Percentiles rank a stretch among this genome's conserved stretches.
Conservation (phyloP, 768 basidiomycete species). For the Kwoniella botswanensis region DNA sequence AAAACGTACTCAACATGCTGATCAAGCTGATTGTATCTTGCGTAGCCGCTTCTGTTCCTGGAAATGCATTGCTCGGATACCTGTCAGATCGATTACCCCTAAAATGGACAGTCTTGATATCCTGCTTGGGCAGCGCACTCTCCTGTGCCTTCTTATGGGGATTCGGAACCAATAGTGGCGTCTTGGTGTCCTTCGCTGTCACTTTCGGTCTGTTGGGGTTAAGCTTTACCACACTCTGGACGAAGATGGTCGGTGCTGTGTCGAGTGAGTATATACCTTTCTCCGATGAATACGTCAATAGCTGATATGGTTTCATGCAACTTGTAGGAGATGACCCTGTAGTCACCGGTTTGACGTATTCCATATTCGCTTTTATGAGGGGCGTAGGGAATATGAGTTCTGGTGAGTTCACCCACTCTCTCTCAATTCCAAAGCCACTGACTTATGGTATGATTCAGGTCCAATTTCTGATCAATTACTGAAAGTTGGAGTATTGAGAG, state of each 20-base stretch:
- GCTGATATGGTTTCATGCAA: conserved; percentile 1
- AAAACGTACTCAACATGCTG: neutral
- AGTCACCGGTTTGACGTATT: conserved; percentile 37
- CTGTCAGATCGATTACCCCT: conserved; percentile 46
- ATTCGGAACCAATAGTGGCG: conserved; percentile 40
- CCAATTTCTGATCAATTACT: conserved; percentile 50
- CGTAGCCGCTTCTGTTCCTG: conserved; percentile 51
- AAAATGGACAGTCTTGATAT: conserved; percentile 38
- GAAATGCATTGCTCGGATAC: conserved; percentile 43
- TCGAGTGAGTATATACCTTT: conserved; percentile 36
- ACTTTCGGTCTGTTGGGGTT: conserved; percentile 43
- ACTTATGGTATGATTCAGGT: conserved; percentile 16
- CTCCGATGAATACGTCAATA: neutral
- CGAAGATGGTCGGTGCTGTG: conserved; percentile 45
- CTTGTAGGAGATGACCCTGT: conserved; percentile 44
- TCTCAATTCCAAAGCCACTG: neutral
- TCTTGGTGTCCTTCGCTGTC: conserved; percentile 43
- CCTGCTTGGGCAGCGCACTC: conserved; percentile 41
- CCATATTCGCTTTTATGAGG: conserved; percentile 43
- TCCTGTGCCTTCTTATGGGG: conserved; percentile 55
- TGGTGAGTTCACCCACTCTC: conserved; percentile 27
- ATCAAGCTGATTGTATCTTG: neutral
- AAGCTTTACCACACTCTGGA: conserved; percentile 48
- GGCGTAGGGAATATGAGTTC: conserved; percentile 53
- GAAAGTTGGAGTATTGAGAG: conserved; percentile 31